phyloP scores from a whole-genome alignment of 306 rosid species.

The Corylus americana region DNA sequence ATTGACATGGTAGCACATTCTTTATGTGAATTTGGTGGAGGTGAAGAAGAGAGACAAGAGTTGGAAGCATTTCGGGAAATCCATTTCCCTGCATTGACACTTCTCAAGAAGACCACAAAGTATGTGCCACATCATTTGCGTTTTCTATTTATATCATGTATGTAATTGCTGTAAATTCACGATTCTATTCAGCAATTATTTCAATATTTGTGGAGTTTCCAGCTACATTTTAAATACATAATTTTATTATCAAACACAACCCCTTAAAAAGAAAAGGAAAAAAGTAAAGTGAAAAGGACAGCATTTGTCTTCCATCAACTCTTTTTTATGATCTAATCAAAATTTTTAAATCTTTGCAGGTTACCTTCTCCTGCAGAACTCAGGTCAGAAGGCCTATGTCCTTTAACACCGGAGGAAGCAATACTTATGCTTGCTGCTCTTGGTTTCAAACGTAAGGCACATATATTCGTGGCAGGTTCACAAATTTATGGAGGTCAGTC shows the following conservation, averaged over 20 bases:
- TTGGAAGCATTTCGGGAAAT: conserved; percentile 86
- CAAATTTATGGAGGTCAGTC: conserved; percentile 84
- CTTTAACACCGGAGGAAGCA: conserved; percentile 91
- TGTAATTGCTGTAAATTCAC: background rate
- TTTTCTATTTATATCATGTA: background rate
- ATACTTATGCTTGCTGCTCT: conserved; percentile 96
- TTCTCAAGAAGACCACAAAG: conserved; percentile 64
- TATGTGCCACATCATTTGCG: conserved; percentile 36
- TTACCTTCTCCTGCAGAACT: conserved; percentile 81
- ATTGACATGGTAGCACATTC: conserved; percentile 99
- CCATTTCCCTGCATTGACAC: conserved; percentile 87
- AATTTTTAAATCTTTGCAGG: conserved; percentile 45
- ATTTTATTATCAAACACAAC: background rate
- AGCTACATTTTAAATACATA: background rate
- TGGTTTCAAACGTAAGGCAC: conserved; percentile 89
- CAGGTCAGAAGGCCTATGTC: conserved; percentile 90
- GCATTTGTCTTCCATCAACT: background rate
- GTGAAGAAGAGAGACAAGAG: conserved; percentile 83
- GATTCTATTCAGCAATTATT: background rate
- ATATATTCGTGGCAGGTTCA: conserved; percentile 85
- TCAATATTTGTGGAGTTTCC: background rate
- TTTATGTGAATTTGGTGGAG: conserved; percentile 95
- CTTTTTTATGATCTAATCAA: conserved; percentile 1
- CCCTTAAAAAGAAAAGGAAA: background rate
- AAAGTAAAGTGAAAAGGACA: conserved; percentile 14